A percentile compares a stretch with the other conserved stretches of the same genome.
Evolutionary conservation across 371 early-diverging fungal genomes (phyloP).

Genomic region (Mortierella sp.): DNA sequence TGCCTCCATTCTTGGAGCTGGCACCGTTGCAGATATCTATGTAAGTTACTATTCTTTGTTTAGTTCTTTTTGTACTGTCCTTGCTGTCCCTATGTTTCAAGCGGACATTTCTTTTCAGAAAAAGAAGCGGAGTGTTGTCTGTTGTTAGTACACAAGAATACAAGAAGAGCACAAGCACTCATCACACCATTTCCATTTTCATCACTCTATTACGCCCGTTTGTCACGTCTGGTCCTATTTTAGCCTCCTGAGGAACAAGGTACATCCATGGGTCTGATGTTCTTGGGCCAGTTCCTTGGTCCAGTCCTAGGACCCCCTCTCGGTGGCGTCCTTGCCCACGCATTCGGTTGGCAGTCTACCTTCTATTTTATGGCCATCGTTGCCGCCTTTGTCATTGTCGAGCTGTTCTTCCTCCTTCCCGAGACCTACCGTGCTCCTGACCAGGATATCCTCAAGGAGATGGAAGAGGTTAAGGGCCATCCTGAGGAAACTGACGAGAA

Average conservation of each 20-base stretch:
- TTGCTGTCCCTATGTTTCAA: conserved; percentile 58
- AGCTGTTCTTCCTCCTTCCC: conserved; percentile 75
- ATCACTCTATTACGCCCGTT: neutral
- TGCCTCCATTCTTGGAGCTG: conserved; percentile 81
- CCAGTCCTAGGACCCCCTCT: conserved; percentile 61
- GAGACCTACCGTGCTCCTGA: conserved; percentile 76
- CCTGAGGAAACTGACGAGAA: conserved; percentile 23
- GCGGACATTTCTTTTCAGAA: conserved; percentile 63
- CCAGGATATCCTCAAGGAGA: conserved; percentile 4
- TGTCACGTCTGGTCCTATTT: neutral
- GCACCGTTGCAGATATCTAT: conserved; percentile 74
- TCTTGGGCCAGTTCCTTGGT: conserved; percentile 54
- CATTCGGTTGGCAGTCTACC: conserved; percentile 75
- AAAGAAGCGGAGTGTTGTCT: conserved; percentile 63
- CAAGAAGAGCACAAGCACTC: neutral
- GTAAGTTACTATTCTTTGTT: conserved; percentile 46
- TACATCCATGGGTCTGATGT: conserved; percentile 58
- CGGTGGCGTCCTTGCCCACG: conserved; percentile 66
- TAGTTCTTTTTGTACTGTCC: conserved; percentile 53
- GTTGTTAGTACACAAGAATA: conserved; percentile 31
- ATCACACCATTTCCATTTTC: conserved; percentile 27
- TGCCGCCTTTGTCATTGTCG: conserved; percentile 67
- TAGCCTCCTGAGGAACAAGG: conserved; percentile 56
- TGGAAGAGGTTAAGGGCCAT: conserved; percentile 17
- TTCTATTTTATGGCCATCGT: conserved; percentile 75